Evolutionary conservation across 805 yeast genomes (phyloP), one percentile per base, ranked within the genome.

Genomic region (Wickerhamiella occidentalis): DNA sequence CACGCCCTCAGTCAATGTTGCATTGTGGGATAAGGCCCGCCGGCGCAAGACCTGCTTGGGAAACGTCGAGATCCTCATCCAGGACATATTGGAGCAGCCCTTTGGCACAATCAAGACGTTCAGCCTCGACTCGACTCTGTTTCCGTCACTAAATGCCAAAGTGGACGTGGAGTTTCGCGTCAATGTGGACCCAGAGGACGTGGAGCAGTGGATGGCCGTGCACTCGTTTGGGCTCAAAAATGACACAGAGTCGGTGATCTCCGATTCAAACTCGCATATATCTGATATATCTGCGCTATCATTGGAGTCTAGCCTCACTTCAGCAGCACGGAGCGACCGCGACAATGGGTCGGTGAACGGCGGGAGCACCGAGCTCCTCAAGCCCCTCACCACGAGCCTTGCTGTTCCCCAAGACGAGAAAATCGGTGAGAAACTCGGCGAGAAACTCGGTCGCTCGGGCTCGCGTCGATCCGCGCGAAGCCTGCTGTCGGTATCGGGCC

Each of bases 41-140:
- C 53, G 52, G 5, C 47, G 57, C 29, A 52, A 58, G 12, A 57
- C 61, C 11, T 55, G 52, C 5, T 40, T 58, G 19, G 62, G 62
- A 29, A 49, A 48, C n/a, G 51, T 54, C 25, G 51, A 45, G 11
- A 47, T 52, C 41, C 47, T 47, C 5, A 30, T 58, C 13, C 26
- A 19, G 8, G 40, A 43, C 7, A 21, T 48, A 6, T 18, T 48
- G 5, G 30, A 21, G 18, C 43, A 30, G 7, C n/a, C 36, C 15
- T 8, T 23, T 19, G 28, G 8, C 13, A 15, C 11, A 12, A 35
- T 25, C 7, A 25, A 50, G 35, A 55, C 60, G 2, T 35, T 54
- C 15, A 45, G 49, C 19, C 38, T 56, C 6, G 45, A 38, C 3
- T 37, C 54, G 8, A 54, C 57, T 4, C 48, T 57, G 9, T 52